Evolutionary conservation across 257 asterid species (phyloP).

Genomic region (Solanum clarkiae): DNA sequence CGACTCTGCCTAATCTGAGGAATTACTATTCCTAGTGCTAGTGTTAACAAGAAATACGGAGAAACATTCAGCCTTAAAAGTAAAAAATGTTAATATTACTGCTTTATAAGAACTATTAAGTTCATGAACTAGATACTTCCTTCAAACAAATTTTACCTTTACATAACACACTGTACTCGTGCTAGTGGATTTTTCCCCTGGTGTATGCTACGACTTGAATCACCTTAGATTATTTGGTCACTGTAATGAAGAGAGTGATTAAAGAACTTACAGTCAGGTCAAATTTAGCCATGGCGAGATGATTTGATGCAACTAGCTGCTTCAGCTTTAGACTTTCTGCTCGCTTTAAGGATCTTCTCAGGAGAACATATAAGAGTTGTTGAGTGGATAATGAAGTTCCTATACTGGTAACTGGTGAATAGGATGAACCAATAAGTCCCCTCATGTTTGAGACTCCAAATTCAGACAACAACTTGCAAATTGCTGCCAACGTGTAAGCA

Average conservation of each 20-base stretch:
- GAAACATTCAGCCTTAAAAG: not conserved
- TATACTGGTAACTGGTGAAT: conserved; percentile 56
- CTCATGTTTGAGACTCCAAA: conserved; percentile 58
- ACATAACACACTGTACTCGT: not conserved
- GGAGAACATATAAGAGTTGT: conserved; percentile 80
- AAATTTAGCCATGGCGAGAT: conserved; percentile 80
- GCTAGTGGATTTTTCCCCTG: not conserved
- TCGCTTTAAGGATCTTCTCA: conserved; percentile 80
- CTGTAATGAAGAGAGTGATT: not conserved
- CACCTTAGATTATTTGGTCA: not conserved
- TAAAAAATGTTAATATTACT: not conserved
- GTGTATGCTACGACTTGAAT: not conserved
- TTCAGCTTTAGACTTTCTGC: conserved; percentile 77
- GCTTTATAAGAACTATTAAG: not conserved
- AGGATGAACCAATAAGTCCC: conserved; percentile 75
- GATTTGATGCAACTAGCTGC: conserved; percentile 80
- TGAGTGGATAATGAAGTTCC: conserved; percentile 73
- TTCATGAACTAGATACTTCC: not conserved
- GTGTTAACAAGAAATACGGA: not conserved
- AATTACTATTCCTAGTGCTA: not conserved
- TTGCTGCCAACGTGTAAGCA: conserved; percentile 80
- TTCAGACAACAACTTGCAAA: conserved; percentile 78
- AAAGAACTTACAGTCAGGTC: conserved; percentile 50
- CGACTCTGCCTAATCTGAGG: not conserved
- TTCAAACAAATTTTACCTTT: not conserved